Percentiles rank a stretch among this genome's conserved stretches.
Evolutionary conservation across 2,329 filamentous ascomycete species (phyloP).

Genomic region (Fusarium equiseti): DNA sequence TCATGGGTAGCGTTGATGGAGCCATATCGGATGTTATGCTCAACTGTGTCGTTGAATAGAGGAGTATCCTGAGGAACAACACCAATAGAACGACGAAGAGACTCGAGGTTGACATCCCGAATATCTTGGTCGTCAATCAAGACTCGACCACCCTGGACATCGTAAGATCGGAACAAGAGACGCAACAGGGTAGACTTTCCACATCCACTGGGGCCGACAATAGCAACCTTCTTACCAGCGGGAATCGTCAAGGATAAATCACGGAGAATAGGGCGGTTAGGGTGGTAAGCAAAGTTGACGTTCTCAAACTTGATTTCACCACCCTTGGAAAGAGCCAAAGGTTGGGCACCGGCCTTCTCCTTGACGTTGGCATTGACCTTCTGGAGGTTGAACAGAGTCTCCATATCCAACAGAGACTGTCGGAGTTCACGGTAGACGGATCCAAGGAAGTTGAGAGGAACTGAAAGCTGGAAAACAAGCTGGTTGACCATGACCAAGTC

Average conservation of each 20-base stretch:
- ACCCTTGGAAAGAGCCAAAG: slow-evolving; percentile 77
- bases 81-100: slow-evolving; percentile 85
- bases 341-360: slow-evolving; percentile 79
- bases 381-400: slow-evolving; percentile 96
- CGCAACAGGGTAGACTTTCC: slow-evolving; percentile 95
- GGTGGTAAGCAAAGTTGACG: slow-evolving; percentile 92
- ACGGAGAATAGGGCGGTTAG: slow-evolving; percentile 86
- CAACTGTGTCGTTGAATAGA: slow-evolving; percentile 95
- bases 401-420: slow-evolving; percentile 97
- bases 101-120: slow-evolving; percentile 83
- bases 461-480: slow-evolving; percentile 96
- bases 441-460: slow-evolving; percentile 97
- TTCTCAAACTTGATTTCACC: slow-evolving; percentile 96
- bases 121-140: slow-evolving; percentile 95
- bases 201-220: slow-evolving; percentile 95
- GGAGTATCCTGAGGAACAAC: slow-evolving; percentile 98
- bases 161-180: slow-evolving; percentile 94
- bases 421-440: slow-evolving; percentile 96
- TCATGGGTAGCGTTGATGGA: slow-evolving; percentile 80
- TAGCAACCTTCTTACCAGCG: slow-evolving; percentile 93
- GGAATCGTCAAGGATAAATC: slow-evolving; percentile 90
- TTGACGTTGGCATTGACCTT: slow-evolving; percentile 92
- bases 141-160: slow-evolving; percentile 86
- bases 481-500: slow-evolving; percentile 99
- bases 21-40: slow-evolving; percentile 95